Evolutionary conservation across 176 grass and related monocot genomes (phyloP).

Genomic region (Typha latifolia): DNA sequence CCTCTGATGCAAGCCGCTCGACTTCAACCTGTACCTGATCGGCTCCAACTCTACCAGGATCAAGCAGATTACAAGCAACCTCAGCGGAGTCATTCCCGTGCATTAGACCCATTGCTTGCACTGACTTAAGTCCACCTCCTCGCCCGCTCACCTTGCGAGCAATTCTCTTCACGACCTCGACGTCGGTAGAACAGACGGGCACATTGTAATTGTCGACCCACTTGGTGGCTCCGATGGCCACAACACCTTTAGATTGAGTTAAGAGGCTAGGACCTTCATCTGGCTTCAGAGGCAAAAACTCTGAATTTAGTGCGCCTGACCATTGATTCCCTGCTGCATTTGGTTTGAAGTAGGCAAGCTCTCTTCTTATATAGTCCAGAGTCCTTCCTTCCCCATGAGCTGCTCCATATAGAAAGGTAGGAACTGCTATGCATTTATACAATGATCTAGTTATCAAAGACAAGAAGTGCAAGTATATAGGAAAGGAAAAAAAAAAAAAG

Average conservation of each 20-base stretch:
- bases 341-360: slow-evolving; percentile 73
- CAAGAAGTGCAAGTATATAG: not conserved
- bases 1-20: slow-evolving; percentile 20
- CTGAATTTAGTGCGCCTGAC: slow-evolving; percentile 24
- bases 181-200: slow-evolving; percentile 32
- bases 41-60: slow-evolving; percentile 27
- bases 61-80: slow-evolving; percentile 69
- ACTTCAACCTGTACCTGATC: slow-evolving; percentile 47
- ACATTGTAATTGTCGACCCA: slow-evolving; percentile 90
- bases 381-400: slow-evolving; percentile 48
- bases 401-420: slow-evolving; percentile 59
- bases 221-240: slow-evolving; percentile 46
- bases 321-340: slow-evolving; percentile 39
- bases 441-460: not conserved
- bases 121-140: slow-evolving; percentile 54
- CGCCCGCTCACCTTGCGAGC: slow-evolving; percentile 53
- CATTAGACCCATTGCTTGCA: slow-evolving; percentile 63
- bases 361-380: slow-evolving; percentile 52
- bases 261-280: slow-evolving; percentile 34
- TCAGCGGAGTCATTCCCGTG: slow-evolving; percentile 40
- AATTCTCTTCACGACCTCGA: slow-evolving; percentile 34
- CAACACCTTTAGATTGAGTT: slow-evolving; percentile 40
- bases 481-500: not conserved
- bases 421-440: slow-evolving; percentile 26
- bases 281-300: slow-evolving; percentile 20